These are phyloP conservation scores for Aschersonia sp. DNA, from an alignment of 2,329 filamentous ascomycete genomes.

Conservation along the genomic window DNA sequence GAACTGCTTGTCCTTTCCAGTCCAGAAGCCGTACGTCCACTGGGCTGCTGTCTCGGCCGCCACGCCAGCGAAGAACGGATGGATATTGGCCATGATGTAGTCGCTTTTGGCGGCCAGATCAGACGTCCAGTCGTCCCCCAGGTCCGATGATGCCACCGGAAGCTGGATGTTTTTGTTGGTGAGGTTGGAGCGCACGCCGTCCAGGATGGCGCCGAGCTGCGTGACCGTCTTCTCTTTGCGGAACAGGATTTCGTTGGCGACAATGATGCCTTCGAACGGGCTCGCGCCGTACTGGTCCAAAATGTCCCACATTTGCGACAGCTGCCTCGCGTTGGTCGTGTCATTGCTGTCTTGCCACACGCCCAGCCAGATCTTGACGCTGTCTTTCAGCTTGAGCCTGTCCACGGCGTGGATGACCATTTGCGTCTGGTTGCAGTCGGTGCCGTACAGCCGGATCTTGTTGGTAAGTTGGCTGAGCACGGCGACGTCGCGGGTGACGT, in stretches of 20 bases:
- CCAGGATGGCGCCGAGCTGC: constrained; percentile 49
- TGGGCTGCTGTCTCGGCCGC: constrained; percentile 49
- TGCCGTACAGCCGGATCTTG: constrained; percentile 78
- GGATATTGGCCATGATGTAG: constrained; percentile 91
- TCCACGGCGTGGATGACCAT: constrained; percentile 80
- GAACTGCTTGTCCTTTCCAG: constrained; percentile 48
- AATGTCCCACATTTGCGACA: constrained; percentile 72
- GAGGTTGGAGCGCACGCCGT: constrained; percentile 58
- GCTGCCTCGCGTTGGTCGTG: constrained; percentile 73
- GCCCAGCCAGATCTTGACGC: constrained; percentile 82
- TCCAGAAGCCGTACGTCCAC: constrained; percentile 82
- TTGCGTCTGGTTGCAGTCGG: constrained; percentile 93
- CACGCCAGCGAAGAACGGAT: constrained; percentile 86
- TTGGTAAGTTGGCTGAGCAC: constrained; percentile 85
- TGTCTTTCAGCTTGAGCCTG: constrained; percentile 52
- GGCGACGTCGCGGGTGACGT: constrained; percentile 81
- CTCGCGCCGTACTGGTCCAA: constrained; percentile 52
- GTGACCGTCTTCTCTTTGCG: constrained; percentile 58
- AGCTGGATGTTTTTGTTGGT: constrained; percentile 51
- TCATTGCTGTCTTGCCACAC: constrained; percentile 80
- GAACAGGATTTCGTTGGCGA: constrained; percentile 68
- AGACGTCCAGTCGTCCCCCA: constrained; percentile 75
- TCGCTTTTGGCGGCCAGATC: constrained; percentile 59
- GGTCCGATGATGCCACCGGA: constrained; percentile 73
- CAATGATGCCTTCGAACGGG: constrained; percentile 71